phyloP scores from a whole-genome alignment of 2,329 filamentous ascomycete genomes.

The Calonectria multiphialidica region DNA sequence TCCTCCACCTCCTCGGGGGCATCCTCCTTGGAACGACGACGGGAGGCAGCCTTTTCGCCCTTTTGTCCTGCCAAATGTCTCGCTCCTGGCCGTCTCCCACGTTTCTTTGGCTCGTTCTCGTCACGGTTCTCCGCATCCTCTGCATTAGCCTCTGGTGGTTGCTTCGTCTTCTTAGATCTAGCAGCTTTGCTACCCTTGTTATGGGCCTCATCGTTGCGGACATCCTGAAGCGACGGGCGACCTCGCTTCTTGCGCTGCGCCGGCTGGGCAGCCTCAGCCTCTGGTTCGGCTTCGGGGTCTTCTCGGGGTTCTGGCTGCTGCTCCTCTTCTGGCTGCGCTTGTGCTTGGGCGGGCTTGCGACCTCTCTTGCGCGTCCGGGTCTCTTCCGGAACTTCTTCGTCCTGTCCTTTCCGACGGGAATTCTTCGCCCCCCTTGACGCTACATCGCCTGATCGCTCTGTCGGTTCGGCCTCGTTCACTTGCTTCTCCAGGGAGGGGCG shows the following conservation, averaged over 20 bases:
- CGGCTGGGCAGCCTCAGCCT: conserved; percentile 11
- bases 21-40: neutral
- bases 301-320: conserved; percentile 13
- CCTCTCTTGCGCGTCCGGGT: conserved; percentile 28
- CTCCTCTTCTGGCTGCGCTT: conserved; percentile 13
- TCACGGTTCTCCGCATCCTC: conserved; percentile 24
- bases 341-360: conserved; percentile 20
- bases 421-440: conserved; percentile 29
- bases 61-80: conserved; percentile 12
- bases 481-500: conserved; percentile 44
- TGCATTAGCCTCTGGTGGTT: conserved; percentile 9
- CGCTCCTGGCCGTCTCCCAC: conserved; percentile 23
- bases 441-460: conserved; percentile 29
- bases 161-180: conserved; percentile 25
- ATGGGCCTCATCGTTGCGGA: conserved; percentile 21
- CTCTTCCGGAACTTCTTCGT: conserved; percentile 28
- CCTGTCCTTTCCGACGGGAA: neutral
- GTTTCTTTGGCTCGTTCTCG: conserved; percentile 28
- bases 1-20: conserved; percentile 11
- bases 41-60: neutral
- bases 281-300: conserved; percentile 17
- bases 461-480: conserved; percentile 19
- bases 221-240: conserved; percentile 34
- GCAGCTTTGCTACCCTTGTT: conserved; percentile 32
- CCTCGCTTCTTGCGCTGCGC: conserved; percentile 31